A percentile compares a stretch with the other conserved stretches of the same genome.
phyloP scores from a whole-genome alignment of 345 rosid genomes.

The Populus alba region DNA sequence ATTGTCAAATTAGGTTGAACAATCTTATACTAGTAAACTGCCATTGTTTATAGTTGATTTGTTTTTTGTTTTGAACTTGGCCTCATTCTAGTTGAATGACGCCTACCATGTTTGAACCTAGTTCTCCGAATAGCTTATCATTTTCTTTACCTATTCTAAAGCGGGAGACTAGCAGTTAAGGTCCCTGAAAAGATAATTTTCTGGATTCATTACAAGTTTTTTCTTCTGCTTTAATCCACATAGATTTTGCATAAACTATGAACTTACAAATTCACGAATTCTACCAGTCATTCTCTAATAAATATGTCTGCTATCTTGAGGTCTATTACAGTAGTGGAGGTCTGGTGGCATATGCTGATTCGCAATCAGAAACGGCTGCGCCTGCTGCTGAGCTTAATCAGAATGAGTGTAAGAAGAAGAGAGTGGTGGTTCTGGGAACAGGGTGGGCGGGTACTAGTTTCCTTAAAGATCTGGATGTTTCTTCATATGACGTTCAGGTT shows the following conservation, averaged over 20 bases:
- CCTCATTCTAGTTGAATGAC: too few species aligned
- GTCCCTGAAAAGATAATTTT: not conserved
- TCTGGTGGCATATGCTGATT: constrained; percentile 66
- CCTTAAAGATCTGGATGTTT: constrained; percentile 72
- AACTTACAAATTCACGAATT: not conserved
- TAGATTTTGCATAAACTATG: not conserved
- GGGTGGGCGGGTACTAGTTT: constrained; percentile 96
- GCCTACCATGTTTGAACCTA: not conserved
- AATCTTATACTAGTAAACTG: too few species aligned
- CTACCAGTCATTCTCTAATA: not conserved
- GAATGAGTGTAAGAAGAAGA: constrained; percentile 57
- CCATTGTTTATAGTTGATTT: too few species aligned
- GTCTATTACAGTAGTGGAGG: constrained; percentile 62
- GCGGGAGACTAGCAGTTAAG: not conserved
- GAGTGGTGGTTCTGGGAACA: constrained; percentile 85
- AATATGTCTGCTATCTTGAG: not conserved
- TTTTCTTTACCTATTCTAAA: not conserved
- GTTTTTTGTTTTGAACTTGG: too few species aligned
- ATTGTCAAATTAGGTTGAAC: too few species aligned
- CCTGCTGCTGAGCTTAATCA: constrained; percentile 25
- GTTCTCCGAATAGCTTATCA: not conserved
- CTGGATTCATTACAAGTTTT: too few species aligned
- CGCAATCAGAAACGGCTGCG: constrained; percentile 32
- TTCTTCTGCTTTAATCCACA: not conserved
- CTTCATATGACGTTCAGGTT: constrained; percentile 74